Base-by-base conservation (phyloP, 1,139 yeast genomes). In the Pichia sp. region DNA sequence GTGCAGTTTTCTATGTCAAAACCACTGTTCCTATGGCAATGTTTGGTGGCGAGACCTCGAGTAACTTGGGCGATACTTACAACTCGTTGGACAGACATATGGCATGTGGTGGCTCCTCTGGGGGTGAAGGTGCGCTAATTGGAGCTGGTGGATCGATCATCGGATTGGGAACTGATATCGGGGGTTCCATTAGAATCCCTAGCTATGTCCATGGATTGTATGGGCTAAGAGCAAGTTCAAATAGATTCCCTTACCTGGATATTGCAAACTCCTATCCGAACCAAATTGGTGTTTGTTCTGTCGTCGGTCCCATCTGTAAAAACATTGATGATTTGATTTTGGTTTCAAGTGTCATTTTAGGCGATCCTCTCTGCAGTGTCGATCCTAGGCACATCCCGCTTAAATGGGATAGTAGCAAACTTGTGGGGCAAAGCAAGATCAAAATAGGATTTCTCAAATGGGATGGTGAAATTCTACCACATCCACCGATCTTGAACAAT, bases 101-200 rank as follows among this genome's bases (percentile, higher is more conserved):
- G 40, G 69, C 80, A 2, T 66, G 77, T 38, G 87, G 87, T 51
- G 88, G 88, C 1, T 79, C 85, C 1, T 77, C 84, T n/a, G 86
- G 87, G 13, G 89, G 89, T 52, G 87, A 82, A 65, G 86, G 82
- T 8, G 78, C 85, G 0, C 64, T 82, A 8, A 63, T 81, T 23
- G 82, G 78, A 1, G 68, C 76, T 29, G 71, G 72, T 45, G 85
- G 79, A 1, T 72, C 83, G 0, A 66, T 76, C 3, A 64, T 82
- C 45, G 87, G 87, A 0, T 65, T 82, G 32, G 87, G 87, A 3
- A 80, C 87, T 29, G 88, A 84, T 67, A 80, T 84, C 60, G 89
- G 87, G 15, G 88, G 88, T 2, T 76, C 83, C 7, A 80, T 84
- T 48, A 72, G 88, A 56, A 73, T 74, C 51, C 88, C 89, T 3